A percentile compares a stretch with the other conserved stretches of the same genome.
These are phyloP conservation scores for Clonostachys rhizophaga DNA, from an alignment of 2,329 filamentous ascomycete genomes.

Conservation along the genomic window DNA sequence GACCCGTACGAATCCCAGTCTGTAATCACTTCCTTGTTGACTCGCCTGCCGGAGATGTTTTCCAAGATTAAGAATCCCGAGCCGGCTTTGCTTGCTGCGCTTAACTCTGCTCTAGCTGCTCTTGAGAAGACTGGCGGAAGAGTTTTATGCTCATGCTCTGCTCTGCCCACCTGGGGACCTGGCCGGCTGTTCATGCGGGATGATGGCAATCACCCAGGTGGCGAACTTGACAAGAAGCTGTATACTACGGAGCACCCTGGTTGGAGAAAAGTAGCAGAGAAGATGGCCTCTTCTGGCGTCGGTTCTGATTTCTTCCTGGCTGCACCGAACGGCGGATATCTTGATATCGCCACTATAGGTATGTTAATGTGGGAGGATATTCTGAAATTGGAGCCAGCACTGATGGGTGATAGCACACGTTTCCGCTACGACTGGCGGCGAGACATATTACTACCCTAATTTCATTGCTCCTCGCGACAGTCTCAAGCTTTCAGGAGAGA, in stretches of 20 bases:
- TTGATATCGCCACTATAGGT: conserved; percentile 91
- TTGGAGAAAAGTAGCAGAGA: conserved; percentile 82
- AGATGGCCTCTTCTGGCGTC: conserved; percentile 81
- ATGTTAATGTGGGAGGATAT: too few relatives aligned
- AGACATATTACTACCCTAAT: conserved; percentile 96
- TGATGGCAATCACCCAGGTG: conserved; percentile 78
- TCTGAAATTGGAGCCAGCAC: too few relatives aligned
- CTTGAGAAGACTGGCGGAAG: conserved; percentile 87
- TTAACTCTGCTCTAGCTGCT: conserved; percentile 81
- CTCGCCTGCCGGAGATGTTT: conserved; percentile 80
- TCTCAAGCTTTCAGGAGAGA: conserved; percentile 77
- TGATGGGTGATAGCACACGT: conserved; percentile 45
- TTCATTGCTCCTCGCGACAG: conserved; percentile 85
- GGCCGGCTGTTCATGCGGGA: conserved; percentile 82
- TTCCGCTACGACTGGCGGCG: conserved; percentile 84
- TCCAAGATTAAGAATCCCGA: conserved; percentile 85
- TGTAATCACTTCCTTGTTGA: conserved; percentile 84
- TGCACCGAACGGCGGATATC: conserved; percentile 82
- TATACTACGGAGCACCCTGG: conserved; percentile 84
- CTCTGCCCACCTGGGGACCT: conserved; percentile 89
- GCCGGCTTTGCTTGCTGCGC: conserved; percentile 76
- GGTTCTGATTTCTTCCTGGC: conserved; percentile 95
- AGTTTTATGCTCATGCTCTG: conserved; percentile 79
- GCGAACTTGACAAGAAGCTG: conserved; percentile 88
- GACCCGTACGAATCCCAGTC: conserved; percentile 87